A percentile compares a stretch with the other conserved stretches of the same genome.
phyloP scores from a whole-genome alignment of 129 eudicot species.

The Tanacetum coccineum region DNA sequence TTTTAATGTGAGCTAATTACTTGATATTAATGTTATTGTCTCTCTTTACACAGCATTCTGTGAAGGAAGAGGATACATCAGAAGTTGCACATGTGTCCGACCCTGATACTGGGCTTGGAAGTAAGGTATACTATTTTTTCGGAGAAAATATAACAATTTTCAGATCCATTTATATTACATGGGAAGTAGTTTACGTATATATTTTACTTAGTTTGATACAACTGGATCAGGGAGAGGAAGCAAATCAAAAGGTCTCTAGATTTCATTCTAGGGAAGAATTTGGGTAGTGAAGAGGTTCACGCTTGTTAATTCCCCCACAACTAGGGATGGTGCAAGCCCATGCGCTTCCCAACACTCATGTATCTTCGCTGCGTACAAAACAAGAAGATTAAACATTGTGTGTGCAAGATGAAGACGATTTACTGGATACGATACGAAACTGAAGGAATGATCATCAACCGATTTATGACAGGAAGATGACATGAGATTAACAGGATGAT shows the following conservation, averaged over 20 bases:
- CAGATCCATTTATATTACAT: slow-evolving; percentile 1
- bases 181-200: neutral
- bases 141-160: slow-evolving; percentile 4
- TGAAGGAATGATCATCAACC: slow-evolving; percentile 47
- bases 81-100: slow-evolving; percentile 19
- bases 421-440: slow-evolving; percentile 58
- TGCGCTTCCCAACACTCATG: too few species aligned
- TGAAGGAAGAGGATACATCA: slow-evolving; percentile 36
- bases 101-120: slow-evolving; percentile 32
- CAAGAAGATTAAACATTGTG: too few species aligned
- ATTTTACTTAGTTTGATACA: slow-evolving; percentile 8
- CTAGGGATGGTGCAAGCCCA: too few species aligned
- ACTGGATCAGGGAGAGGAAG: slow-evolving; percentile 40
- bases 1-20: slow-evolving; percentile 8
- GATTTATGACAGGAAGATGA: slow-evolving; percentile 57
- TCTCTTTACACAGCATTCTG: slow-evolving; percentile 28
- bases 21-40: slow-evolving; percentile 25
- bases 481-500: slow-evolving; percentile 52
- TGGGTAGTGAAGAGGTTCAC: slow-evolving; percentile 89
- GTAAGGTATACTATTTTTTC: slow-evolving; percentile 34
- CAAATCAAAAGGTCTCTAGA: too few species aligned
- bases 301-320: too few species aligned
- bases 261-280: too few species aligned
- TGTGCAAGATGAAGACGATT: slow-evolving; percentile 54
- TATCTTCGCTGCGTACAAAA: too few species aligned